phyloP scores from a whole-genome alignment of 2,329 filamentous ascomycete genomes.

The Neoascochyta sp. region DNA sequence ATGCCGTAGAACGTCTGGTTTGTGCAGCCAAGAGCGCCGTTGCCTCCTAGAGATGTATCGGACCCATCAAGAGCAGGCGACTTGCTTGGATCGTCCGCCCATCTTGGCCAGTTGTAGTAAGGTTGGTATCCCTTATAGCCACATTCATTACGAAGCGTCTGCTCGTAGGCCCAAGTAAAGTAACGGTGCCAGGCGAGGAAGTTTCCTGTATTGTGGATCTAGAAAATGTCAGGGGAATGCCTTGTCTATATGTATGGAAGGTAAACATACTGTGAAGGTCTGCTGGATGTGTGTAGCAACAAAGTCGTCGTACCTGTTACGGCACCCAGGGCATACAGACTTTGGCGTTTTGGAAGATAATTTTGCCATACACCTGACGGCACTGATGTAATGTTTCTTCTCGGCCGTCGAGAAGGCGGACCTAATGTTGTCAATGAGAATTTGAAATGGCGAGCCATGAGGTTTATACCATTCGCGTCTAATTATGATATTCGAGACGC shows the following conservation, averaged over 20 bases:
- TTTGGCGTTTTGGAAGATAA: conserved; percentile 21
- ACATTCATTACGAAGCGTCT: conserved; percentile 27
- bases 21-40: conserved; percentile 38
- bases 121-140: conserved; percentile 29
- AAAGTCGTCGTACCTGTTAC: conserved; percentile 32
- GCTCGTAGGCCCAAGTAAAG: conserved; percentile 28
- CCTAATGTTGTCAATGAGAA: conserved; percentile 12
- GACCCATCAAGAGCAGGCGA: conserved; percentile 56
- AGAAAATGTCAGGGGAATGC: too few relatives aligned
- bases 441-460: too few relatives aligned
- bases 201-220: conserved; percentile 27
- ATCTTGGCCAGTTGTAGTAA: conserved; percentile 31
- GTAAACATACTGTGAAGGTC: conserved; percentile 16
- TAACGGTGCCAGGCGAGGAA: conserved; percentile 29
- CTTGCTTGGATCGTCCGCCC: conserved; percentile 29
- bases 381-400: conserved; percentile 29
- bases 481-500: conserved; percentile 37
- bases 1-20: conserved; percentile 25
- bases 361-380: conserved; percentile 30
- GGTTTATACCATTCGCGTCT: conserved; percentile 48
- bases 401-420: conserved; percentile 21
- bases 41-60: conserved; percentile 45
- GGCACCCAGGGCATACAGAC: conserved; percentile 24
- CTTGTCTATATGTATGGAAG: too few relatives aligned
- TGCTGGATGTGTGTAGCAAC: conserved; percentile 30